Conservation (phyloP, 345 rosid genomes). For the Brassica rapa region DNA sequence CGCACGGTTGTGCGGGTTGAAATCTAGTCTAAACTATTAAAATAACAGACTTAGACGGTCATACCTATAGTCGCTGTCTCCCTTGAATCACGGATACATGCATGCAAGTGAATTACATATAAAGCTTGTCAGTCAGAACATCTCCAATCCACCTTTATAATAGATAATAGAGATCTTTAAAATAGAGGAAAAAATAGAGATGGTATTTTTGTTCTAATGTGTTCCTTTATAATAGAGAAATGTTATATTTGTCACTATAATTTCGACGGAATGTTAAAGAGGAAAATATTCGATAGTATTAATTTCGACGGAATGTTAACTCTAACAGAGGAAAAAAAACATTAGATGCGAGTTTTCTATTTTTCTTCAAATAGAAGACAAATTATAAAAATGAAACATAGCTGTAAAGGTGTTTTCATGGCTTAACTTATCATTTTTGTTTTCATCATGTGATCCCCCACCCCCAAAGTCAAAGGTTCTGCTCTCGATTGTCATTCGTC, state of each 20-base stretch:
- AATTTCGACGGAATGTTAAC: neutral
- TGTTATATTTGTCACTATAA: too few relatives aligned
- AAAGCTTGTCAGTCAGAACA: neutral
- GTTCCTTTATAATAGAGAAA: too few relatives aligned
- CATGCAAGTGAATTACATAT: slow-evolving; percentile 3
- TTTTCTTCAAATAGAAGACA: neutral
- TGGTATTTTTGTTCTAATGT: too few relatives aligned
- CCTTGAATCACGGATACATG: neutral
- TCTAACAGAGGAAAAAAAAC: neutral
- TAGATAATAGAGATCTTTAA: too few relatives aligned
- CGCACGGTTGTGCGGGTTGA: too few relatives aligned
- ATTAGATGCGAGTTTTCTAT: neutral
- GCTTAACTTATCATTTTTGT: slow-evolving; percentile 18
- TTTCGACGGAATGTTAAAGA: too few relatives aligned
- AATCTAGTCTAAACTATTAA: too few relatives aligned
- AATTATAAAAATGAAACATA: slow-evolving; percentile 16
- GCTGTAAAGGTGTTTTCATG: slow-evolving; percentile 25
- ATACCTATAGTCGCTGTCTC: neutral
- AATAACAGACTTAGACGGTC: neutral
- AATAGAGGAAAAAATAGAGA: too few relatives aligned
- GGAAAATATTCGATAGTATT: neutral
- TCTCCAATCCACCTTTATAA: too few relatives aligned
- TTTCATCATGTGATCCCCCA: slow-evolving; percentile 16
- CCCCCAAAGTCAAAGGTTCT: slow-evolving; percentile 19
- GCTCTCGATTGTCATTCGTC: neutral